Evolutionary conservation across 1,284 basidiomycete species (phyloP).

Genomic region (Trichosporon sp.): DNA sequence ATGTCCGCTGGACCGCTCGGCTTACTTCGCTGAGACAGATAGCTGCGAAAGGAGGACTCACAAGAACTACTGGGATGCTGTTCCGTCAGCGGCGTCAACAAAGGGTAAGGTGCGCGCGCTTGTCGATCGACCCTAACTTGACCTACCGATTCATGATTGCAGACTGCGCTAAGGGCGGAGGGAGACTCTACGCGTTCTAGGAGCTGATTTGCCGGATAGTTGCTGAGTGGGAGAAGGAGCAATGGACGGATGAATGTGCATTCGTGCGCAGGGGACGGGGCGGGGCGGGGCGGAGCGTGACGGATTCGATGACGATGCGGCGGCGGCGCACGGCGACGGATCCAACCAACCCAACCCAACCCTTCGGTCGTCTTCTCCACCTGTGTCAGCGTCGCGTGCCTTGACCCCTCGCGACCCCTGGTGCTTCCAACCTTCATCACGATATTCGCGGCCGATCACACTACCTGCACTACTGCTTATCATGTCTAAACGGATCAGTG

Average conservation of each 20-base stretch:
- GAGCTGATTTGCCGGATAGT: not conserved
- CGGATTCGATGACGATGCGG: not conserved
- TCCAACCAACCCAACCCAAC: not conserved
- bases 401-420: not conserved
- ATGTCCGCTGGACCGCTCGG: not conserved
- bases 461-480: not conserved
- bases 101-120: no score
- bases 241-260: not conserved
- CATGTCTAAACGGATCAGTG: not conserved
- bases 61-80: slow-evolving; percentile 9
- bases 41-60: not conserved
- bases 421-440: slow-evolving; percentile 1
- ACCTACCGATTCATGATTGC: slow-evolving; percentile 1
- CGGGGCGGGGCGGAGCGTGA: not conserved
- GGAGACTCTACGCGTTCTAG: not conserved
- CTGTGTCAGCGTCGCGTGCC: not conserved
- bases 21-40: not conserved
- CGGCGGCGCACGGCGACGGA: not conserved
- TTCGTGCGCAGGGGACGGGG: not conserved
- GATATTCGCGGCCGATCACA: no score
- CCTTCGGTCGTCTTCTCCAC: not conserved
- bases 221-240: not conserved
- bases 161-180: not conserved
- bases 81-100: not conserved
- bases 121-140: no score